phyloP scores from a whole-genome alignment of 306 rosid species.

The Vigna hirtella region DNA sequence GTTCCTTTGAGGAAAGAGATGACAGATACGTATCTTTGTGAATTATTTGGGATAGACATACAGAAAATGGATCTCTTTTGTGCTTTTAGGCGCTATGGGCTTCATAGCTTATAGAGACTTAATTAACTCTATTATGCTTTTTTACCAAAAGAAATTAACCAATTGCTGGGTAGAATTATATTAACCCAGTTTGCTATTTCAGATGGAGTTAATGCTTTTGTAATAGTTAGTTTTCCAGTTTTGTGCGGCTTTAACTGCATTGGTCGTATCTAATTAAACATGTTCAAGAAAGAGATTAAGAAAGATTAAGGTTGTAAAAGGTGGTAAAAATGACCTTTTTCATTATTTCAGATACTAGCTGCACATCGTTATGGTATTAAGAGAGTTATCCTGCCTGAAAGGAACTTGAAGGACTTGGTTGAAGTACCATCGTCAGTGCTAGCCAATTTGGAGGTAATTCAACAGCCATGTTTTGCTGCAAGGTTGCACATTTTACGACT shows the following conservation, averaged over 20 bases:
- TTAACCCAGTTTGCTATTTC: conserved; percentile 9
- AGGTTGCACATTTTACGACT: conserved; percentile 3
- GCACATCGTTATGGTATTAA: conserved; percentile 93
- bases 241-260: neutral
- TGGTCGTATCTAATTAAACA: conserved; percentile 19
- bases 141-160: no score
- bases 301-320: conserved; percentile 20
- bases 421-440: conserved; percentile 94
- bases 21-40: neutral
- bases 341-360: conserved; percentile 74
- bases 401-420: conserved; percentile 93
- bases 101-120: conserved; percentile 7
- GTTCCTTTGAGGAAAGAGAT: conserved; percentile 5
- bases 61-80: conserved; percentile 4
- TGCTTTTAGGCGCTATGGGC: neutral
- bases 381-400: conserved; percentile 93
- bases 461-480: conserved; percentile 34
- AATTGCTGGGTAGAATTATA: neutral
- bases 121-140: neutral
- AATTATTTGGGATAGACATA: conserved; percentile 14
- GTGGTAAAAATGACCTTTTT: conserved; percentile 37
- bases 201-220: neutral
- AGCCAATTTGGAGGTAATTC: conserved; percentile 80
- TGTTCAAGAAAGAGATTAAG: neutral
- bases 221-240: neutral